phyloP scores from a whole-genome alignment of 352 stramenopile species.

The Globisporangium heterothallicum region DNA sequence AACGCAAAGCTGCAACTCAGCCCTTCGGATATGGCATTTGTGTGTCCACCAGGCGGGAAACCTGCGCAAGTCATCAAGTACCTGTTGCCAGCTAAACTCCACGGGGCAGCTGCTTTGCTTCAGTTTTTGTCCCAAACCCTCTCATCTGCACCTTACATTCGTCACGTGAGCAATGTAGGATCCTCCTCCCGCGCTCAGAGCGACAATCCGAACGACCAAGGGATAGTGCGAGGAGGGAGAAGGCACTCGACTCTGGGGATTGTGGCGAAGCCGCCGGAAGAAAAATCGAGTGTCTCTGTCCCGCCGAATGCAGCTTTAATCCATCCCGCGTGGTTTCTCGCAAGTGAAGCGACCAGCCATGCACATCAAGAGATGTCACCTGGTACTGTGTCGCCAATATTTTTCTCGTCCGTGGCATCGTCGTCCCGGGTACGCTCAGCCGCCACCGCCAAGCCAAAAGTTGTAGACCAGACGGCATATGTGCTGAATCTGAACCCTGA shows the following conservation, averaged over 20 bases:
- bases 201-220: constrained; percentile 2
- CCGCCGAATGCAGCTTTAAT: constrained; percentile 7
- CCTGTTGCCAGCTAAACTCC: constrained; percentile 32
- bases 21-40: constrained; percentile 62
- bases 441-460: not conserved
- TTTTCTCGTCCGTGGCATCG: constrained; percentile 9
- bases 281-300: not conserved
- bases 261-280: not conserved
- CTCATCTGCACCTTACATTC: constrained; percentile 44
- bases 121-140: constrained; percentile 64
- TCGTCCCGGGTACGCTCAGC: not conserved
- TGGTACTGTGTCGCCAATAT: constrained; percentile 14
- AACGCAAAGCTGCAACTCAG: constrained; percentile 85
- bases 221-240: not conserved
- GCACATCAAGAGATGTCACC: not conserved
- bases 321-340: constrained; percentile 15
- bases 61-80: constrained; percentile 41
- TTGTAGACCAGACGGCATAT: constrained; percentile 49
- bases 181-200: not conserved
- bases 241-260: constrained; percentile 3
- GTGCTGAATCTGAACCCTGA: constrained; percentile 84
- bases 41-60: constrained; percentile 47
- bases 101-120: constrained; percentile 30
- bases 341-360: constrained; percentile 2
- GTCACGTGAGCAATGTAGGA: constrained; percentile 31